Evolutionary conservation across 495 filamentous ascomycete species (phyloP).

Genomic region (Penicillium diatomitis): DNA sequence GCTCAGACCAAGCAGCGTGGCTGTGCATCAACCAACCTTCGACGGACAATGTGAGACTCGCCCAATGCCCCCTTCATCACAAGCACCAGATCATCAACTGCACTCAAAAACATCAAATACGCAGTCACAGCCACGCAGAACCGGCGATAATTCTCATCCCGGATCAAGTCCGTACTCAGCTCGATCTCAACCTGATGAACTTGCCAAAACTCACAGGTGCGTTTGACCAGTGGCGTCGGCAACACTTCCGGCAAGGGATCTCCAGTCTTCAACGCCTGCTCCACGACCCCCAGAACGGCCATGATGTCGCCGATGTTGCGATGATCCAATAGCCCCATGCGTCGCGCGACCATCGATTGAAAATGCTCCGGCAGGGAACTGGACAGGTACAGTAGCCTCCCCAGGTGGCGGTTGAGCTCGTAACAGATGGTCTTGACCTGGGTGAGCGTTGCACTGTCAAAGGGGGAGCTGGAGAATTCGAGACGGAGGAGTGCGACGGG

Average conservation of each 20-base stretch:
- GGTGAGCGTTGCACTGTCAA: constrained; percentile 26
- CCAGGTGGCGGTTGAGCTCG: constrained; percentile 26
- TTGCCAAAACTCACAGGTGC: constrained; percentile 23
- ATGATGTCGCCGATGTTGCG: constrained; percentile 32
- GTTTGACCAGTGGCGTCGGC: constrained; percentile 29
- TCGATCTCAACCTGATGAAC: constrained; percentile 13
- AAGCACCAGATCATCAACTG: constrained; percentile 34
- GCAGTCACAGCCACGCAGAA: constrained; percentile 33
- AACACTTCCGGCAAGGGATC: constrained; percentile 35
- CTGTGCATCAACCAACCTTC: constrained; percentile 12
- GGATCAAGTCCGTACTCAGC: constrained; percentile 21
- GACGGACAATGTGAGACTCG: constrained; percentile 31
- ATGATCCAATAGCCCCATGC: constrained; percentile 29
- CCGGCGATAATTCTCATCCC: constrained; percentile 29
- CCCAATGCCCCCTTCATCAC: constrained; percentile 33
- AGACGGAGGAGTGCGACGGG: constrained; percentile 26
- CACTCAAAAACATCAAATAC: constrained; percentile 28
- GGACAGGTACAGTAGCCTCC: constrained; percentile 26
- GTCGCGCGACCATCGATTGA: constrained; percentile 18
- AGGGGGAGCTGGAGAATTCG: constrained; percentile 35
- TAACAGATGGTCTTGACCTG: constrained; percentile 30
- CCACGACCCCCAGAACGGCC: constrained; percentile 30
- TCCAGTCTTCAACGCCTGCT: constrained; percentile 33
- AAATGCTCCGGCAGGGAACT: constrained; percentile 23
- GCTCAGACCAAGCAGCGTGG: no score